phyloP scores from a whole-genome alignment of 805 yeast species.

The Spathaspora passalidarum region DNA sequence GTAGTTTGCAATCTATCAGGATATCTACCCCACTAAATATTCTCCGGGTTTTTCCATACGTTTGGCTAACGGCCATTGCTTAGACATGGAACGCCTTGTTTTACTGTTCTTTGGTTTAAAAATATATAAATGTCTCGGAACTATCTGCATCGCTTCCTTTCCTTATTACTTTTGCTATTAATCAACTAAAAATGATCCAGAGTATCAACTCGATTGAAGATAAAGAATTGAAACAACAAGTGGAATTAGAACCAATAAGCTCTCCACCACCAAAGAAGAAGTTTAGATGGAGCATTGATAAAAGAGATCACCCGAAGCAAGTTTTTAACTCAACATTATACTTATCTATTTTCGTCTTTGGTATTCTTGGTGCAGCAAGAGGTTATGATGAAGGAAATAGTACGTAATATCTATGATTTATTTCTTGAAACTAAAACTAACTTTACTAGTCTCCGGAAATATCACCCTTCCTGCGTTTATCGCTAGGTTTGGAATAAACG shows the following conservation, averaged over 20 bases:
- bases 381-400: slow-evolving; percentile 54
- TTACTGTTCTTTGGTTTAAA: no score
- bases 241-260: background rate
- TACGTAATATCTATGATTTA: slow-evolving; percentile 1
- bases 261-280: slow-evolving; percentile 3
- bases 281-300: slow-evolving; percentile 21
- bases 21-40: no score
- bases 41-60: no score
- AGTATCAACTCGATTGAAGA: background rate
- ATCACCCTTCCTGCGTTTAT: slow-evolving; percentile 41
- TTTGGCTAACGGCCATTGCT: no score
- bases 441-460: slow-evolving; percentile 32
- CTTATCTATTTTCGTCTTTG: slow-evolving; percentile 45
- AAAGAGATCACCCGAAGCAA: slow-evolving; percentile 28
- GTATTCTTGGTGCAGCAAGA: slow-evolving; percentile 52
- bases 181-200: background rate
- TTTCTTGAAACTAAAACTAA: background rate
- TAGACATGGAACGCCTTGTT: no score
- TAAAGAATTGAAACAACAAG: background rate
- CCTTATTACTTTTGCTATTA: background rate
- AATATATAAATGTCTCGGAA: background rate
- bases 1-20: no score
- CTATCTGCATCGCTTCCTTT: background rate
- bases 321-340: slow-evolving; percentile 44
- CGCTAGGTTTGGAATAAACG: slow-evolving; percentile 40